Evolutionary conservation across 768 basidiomycete genomes (phyloP), one percentile per base, ranked within the genome.

Genomic region (Trametes villosa): DNA sequence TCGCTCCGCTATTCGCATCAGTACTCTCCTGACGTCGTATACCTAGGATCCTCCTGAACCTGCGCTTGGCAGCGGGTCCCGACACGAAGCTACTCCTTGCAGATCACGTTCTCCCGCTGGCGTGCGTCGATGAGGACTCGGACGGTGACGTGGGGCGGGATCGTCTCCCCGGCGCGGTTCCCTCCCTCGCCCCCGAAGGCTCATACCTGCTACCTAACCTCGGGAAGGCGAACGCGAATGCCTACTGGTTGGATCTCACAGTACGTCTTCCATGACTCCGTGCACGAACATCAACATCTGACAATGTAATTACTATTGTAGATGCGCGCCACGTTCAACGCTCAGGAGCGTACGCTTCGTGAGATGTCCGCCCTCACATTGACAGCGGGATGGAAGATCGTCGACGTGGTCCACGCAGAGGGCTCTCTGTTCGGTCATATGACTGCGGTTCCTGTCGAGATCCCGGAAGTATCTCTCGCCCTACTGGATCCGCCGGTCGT

Each of bases 391-490:
- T 91, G 88, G 88, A 86, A 83, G 60, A 79, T 89, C 15, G 73
- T 79, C 38, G 82, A 81, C 45, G 84, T 88, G 54, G 83, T 81
- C 1, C 81, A 81, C 57, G 80, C 84, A 2, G 79, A 84, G 36
- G 87, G 86, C 11, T 85, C 87, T 2, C 73, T 87, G 38, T 91
- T 92, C 66, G 88, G 86, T 3, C 82, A 91, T 67, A 83, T 92
- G 58, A 78, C 86, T 38, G 90, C 89, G 29, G 80, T 86, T 18
- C 89, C 89, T 7, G 77, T 80, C 1, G 64, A 78, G 3, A 78
- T 90, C 15, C 85, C 87, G 1, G 36, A 29, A 6, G 63, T 56
- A 26, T 57, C 65, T 12, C 54, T 71, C 1, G 57, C 65, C 2
- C 33, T 67, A 59, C 48, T 64, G 12, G 57, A 62, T 9, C 52